Evolutionary conservation across 2,329 filamentous ascomycete genomes (phyloP), one percentile per base, ranked within the genome.

Genomic region (Colletotrichum godetiae): DNA sequence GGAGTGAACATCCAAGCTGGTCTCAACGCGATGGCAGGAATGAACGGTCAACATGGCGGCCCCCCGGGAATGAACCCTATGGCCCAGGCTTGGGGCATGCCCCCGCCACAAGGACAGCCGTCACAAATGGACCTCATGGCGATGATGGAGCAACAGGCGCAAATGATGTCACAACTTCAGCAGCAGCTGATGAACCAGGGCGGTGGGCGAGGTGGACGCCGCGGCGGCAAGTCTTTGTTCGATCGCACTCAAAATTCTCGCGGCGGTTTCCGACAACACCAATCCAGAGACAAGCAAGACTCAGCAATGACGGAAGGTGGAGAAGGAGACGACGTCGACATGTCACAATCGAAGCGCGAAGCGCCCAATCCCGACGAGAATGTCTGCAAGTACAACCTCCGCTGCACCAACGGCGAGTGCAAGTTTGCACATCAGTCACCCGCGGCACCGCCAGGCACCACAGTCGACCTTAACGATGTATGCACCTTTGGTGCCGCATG

Each of bases 351-450:
- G 76, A 86, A 84, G 83, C 89, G 83, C 80, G 91, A 86, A 84
- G 86, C 82, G 77, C 88, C 80, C 49, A 90, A 87, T 78, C 85
- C 86, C n/a, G 88, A 91, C 6, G 90, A 94, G 61, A 93, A 88
- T 15, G 86, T 96, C 74, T 99, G 97, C 90, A 94, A 93, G 79
- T 99, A 92, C 87, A 98, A 98, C 84, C 86, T 97, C 67, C 88
- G 90, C 75, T 99, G 97, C 86, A 94, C 93, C 52, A 97, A 97
- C 83, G 91, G 91, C 77, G 94, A 97, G 74, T 99, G 97, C 85
- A 93, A 92, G 76, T 99, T 95, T 81, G 97, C 95, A 22, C 97
- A 99, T 80, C 96, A 98, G 84, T 98, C 95, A 19, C 95, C 97
- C 2, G 95, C 94, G 2, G 95, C 96, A 37, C 93, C 94, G 4